Evolutionary conservation across 192 early-diverging fungal species (phyloP).

Genomic region (Coemansia sp.): DNA sequence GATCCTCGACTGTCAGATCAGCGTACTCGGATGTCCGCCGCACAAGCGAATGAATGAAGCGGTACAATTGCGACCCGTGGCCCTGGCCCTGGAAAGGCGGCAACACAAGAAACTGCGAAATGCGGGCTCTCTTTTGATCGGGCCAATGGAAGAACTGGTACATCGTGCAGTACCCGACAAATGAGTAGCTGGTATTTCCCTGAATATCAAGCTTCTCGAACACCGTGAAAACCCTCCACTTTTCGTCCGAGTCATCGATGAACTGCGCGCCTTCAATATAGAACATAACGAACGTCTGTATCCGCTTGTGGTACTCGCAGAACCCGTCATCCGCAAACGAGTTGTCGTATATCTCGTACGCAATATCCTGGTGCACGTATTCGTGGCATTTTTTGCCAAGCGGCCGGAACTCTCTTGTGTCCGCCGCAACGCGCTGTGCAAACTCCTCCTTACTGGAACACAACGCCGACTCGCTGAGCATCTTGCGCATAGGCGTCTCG

Average conservation of each 20-base stretch:
- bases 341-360: constrained; percentile 70
- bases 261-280: constrained; percentile 90
- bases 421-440: constrained; percentile 59
- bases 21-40: constrained; percentile 12
- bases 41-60: constrained; percentile 56
- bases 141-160: constrained; percentile 88
- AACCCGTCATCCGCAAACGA: constrained; percentile 69
- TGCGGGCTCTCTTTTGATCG: constrained; percentile 75
- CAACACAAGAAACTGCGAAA: constrained; percentile 94
- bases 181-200: constrained; percentile 59
- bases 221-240: constrained; percentile 74
- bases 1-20: constrained; percentile 80
- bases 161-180: constrained; percentile 83
- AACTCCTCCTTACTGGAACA: constrained; percentile 67
- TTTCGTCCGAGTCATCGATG: constrained; percentile 79
- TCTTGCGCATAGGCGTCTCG: constrained; percentile 56
- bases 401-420: constrained; percentile 69
- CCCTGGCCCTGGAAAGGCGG: constrained; percentile 84
- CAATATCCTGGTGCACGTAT: constrained; percentile 54
- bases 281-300: constrained; percentile 80
- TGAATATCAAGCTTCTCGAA: constrained; percentile 58
- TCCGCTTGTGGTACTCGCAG: constrained; percentile 71
- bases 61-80: constrained; percentile 78
- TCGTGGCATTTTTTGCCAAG: constrained; percentile 75
- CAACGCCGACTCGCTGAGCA: constrained; percentile 59